Conservation (phyloP, 805 yeast genomes). For the Candida berthetii region DNA sequence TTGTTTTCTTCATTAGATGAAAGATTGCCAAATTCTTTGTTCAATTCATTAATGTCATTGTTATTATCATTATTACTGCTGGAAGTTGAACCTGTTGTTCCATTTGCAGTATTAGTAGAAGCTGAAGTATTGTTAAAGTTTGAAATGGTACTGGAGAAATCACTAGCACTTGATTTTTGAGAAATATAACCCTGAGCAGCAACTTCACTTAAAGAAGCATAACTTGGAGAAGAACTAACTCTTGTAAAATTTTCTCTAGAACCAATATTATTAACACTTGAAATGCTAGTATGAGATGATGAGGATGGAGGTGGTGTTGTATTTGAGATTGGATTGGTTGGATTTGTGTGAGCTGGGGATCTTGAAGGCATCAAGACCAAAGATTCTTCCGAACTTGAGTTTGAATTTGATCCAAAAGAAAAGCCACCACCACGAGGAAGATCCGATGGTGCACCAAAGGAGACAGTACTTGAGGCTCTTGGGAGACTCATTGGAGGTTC, state of each 20-base stretch:
- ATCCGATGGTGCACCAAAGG: background rate
- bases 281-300: too few relatives aligned
- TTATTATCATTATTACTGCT: background rate
- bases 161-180: conserved; percentile 10
- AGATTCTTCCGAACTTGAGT: conserved; percentile 22
- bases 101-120: too few relatives aligned
- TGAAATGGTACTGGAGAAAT: conserved; percentile 4
- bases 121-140: background rate
- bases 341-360: too few relatives aligned
- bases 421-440: background rate
- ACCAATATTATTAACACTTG: background rate
- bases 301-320: conserved; percentile 2
- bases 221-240: conserved; percentile 27
- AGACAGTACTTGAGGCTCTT: too few relatives aligned
- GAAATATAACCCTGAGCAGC: conserved; percentile 37
- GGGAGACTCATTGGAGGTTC: background rate
- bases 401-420: conserved; percentile 16
- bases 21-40: conserved; percentile 7
- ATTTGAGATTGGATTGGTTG: too few relatives aligned
- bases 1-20: background rate
- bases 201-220: conserved; percentile 42
- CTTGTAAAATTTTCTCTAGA: conserved; percentile 5
- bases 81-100: too few relatives aligned
- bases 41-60: conserved; percentile 8
- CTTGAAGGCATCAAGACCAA: conserved; percentile 11